A percentile compares a stretch with the other conserved stretches of the same genome.
Evolutionary conservation across 768 basidiomycete genomes (phyloP).

Genomic region (Naganishia friedmannii): DNA sequence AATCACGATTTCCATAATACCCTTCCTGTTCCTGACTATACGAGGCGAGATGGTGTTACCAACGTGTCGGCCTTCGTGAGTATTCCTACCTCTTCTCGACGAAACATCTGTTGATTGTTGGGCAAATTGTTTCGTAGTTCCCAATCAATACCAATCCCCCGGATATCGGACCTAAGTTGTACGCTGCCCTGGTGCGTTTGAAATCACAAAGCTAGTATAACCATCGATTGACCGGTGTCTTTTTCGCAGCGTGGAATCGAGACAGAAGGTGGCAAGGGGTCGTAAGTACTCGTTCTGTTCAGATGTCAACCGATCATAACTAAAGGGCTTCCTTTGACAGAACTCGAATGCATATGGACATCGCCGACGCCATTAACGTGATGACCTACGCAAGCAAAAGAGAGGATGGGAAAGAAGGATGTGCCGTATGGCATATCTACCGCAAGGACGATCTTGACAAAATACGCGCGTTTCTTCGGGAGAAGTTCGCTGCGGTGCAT

Average conservation of each 20-base stretch:
- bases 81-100: constrained; percentile 58
- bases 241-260: constrained; percentile 60
- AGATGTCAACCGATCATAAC: background rate
- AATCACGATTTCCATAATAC: constrained; percentile 79
- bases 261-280: constrained; percentile 68
- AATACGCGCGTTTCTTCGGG: constrained; percentile 70
- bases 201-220: background rate
- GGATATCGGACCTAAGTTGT: constrained; percentile 79
- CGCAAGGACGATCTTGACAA: constrained; percentile 74
- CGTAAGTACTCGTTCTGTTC: constrained; percentile 44
- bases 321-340: background rate
- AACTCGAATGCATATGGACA: constrained; percentile 88
- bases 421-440: constrained; percentile 89
- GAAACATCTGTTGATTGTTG: constrained; percentile 63
- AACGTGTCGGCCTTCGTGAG: constrained; percentile 84
- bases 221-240: background rate
- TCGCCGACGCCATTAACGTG: constrained; percentile 86
- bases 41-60: constrained; percentile 80
- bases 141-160: constrained; percentile 37
- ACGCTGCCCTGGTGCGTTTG: constrained; percentile 68
- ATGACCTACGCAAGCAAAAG: constrained; percentile 70
- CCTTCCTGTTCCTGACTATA: constrained; percentile 83
- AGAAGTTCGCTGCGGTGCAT: constrained; percentile 55
- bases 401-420: constrained; percentile 63
- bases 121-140: constrained; percentile 24